Percentiles rank a stretch among this genome's conserved stretches.
Evolutionary conservation across 768 basidiomycete genomes (phyloP).

Genomic region (Naganishia vaughanmartiniae): DNA sequence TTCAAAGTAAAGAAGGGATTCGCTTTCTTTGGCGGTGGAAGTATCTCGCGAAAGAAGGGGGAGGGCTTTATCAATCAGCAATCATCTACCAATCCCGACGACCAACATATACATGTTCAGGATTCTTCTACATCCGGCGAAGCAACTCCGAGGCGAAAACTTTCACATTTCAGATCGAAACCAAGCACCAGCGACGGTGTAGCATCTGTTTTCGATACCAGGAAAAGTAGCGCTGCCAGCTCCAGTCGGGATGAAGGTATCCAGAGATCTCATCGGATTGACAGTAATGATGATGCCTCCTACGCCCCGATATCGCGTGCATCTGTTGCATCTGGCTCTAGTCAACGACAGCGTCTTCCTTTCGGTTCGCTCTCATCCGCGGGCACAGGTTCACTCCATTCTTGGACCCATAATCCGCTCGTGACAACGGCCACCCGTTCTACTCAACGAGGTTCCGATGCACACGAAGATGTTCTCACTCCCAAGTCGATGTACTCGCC

Average conservation of each 20-base stretch:
- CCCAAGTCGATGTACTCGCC: constrained; percentile 1
- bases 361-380: constrained; percentile 2
- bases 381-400: background rate
- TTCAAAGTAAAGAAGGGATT: background rate
- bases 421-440: background rate
- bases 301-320: constrained; percentile 2
- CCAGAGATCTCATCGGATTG: background rate
- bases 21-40: constrained; percentile 3
- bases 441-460: constrained; percentile 2
- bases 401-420: background rate
- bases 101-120: background rate
- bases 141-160: background rate
- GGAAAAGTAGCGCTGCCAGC: background rate
- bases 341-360: background rate
- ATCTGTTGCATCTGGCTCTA: background rate
- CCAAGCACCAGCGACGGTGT: background rate
- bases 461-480: constrained; percentile 3
- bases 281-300: constrained; percentile 1
- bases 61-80: background rate
- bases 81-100: background rate
- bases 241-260: background rate
- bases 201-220: background rate
- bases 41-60: background rate
- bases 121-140: background rate
- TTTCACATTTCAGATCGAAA: background rate